phyloP scores from a whole-genome alignment of 208 protist genomes.

The Trypanosoma avium region DNA sequence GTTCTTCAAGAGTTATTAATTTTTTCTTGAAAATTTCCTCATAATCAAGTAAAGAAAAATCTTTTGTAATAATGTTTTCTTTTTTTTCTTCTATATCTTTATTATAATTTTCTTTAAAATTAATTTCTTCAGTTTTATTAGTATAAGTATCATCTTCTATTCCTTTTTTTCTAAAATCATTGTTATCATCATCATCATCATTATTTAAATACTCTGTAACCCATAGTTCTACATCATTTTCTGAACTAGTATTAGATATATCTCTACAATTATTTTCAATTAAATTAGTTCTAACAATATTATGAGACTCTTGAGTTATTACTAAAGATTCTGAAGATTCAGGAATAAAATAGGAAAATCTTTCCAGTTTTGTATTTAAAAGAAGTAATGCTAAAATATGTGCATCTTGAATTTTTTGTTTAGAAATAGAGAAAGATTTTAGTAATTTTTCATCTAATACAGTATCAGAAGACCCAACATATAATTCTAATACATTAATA shows the following conservation, averaged over 20 bases:
- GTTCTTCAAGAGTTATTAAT: not conserved
- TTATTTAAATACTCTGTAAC: not conserved
- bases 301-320: not conserved
- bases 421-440: not conserved
- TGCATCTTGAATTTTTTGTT: not conserved
- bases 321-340: no score
- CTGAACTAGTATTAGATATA: not conserved
- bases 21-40: not conserved
- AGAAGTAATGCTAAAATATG: constrained; percentile 11
- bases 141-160: not conserved
- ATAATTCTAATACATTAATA: not conserved
- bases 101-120: not conserved
- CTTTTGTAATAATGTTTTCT: not conserved
- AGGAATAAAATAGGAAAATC: not conserved
- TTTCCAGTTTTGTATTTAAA: constrained; percentile 10
- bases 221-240: not conserved
- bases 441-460: not conserved
- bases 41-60: not conserved
- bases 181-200: not conserved
- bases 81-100: not conserved
- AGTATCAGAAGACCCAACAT: not conserved
- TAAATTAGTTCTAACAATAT: not conserved
- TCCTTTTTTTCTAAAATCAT: no score
- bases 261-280: not conserved
- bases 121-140: not conserved